These are phyloP conservation scores for Escovopsis sp. DNA, from an alignment of 2,329 filamentous ascomycete genomes.

Conservation along the genomic window DNA sequence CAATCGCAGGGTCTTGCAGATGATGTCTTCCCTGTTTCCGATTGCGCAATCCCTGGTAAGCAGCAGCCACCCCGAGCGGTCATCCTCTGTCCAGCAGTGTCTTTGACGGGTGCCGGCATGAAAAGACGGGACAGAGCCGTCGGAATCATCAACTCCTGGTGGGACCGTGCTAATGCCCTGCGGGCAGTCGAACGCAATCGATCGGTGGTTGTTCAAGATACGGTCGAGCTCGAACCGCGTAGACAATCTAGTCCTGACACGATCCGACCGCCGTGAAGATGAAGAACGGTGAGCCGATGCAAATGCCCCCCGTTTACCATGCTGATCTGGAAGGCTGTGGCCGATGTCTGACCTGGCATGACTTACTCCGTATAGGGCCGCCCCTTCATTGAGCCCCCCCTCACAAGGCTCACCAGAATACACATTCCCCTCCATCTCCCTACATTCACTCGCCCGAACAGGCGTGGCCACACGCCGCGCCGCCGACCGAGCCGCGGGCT, in stretches of 20 bases:
- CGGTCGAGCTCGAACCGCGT: constrained; percentile 14
- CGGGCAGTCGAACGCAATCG: constrained; percentile 20
- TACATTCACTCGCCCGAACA: constrained; percentile 10
- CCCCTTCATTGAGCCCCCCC: constrained; percentile 4
- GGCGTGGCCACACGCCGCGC: constrained; percentile 5
- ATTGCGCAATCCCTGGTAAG: constrained; percentile 24
- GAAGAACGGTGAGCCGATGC: constrained; percentile 7
- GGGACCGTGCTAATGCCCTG: not conserved
- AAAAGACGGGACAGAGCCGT: too few species aligned
- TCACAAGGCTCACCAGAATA: constrained; percentile 9
- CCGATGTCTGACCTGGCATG: too few species aligned
- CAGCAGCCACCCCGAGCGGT: not conserved
- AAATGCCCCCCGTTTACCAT: not conserved
- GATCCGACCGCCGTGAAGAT: constrained; percentile 9
- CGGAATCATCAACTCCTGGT: too few species aligned
- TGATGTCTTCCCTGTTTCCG: constrained; percentile 23
- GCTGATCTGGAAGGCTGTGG: too few species aligned
- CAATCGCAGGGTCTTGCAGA: constrained; percentile 20
- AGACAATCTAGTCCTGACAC: constrained; percentile 10
- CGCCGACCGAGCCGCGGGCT: constrained; percentile 5
- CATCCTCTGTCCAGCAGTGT: too few species aligned
- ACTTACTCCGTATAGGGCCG: constrained; percentile 3
- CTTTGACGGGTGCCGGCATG: too few species aligned
- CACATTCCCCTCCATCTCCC: constrained; percentile 10
- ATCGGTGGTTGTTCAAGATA: constrained; percentile 24